A percentile compares a stretch with the other conserved stretches of the same genome.
phyloP scores from a whole-genome alignment of 306 rosid genomes.

The Glycyrrhiza uralensis region DNA sequence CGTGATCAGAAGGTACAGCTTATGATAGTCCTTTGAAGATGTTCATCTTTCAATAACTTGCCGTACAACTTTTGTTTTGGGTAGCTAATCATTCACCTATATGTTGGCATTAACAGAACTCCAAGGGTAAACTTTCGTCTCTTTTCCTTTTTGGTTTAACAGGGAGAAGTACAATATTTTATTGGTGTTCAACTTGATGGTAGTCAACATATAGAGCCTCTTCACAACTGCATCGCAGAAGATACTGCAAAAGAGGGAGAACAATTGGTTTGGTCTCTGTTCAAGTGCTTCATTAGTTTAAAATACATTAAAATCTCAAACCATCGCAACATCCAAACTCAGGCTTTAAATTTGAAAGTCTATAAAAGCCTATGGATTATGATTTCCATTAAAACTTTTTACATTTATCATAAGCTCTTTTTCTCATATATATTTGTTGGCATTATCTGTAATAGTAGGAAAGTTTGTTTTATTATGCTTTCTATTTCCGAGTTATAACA shows the following conservation, averaged over 20 bases:
- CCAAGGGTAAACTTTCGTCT: not conserved
- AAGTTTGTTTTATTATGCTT: not conserved
- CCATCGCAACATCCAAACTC: not conserved
- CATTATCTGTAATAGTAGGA: not conserved
- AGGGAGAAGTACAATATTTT: slow-evolving; percentile 98
- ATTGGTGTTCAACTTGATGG: slow-evolving; percentile 99
- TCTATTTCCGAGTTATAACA: slow-evolving; percentile 5
- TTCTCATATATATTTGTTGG: not conserved
- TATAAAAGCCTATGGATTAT: not conserved
- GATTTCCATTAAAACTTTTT: not conserved
- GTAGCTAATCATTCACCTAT: not conserved
- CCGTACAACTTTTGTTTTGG: not conserved
- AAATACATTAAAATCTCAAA: not conserved
- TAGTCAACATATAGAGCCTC: slow-evolving; percentile 93
- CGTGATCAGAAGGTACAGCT: slow-evolving; percentile 88
- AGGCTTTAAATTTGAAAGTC: slow-evolving; percentile 1
- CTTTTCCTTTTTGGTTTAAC: slow-evolving; percentile 29
- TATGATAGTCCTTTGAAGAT: slow-evolving; percentile 3
- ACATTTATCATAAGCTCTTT: not conserved
- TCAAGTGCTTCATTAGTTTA: not conserved
- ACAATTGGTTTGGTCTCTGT: slow-evolving; percentile 54
- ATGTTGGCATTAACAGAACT: not conserved
- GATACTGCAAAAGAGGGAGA: slow-evolving; percentile 67
- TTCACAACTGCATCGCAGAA: slow-evolving; percentile 62
- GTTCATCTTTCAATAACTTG: slow-evolving; percentile 11